These are phyloP conservation scores for Annulohypoxylon bovei DNA, from an alignment of 495 filamentous ascomycete species.

Conservation along the genomic window DNA sequence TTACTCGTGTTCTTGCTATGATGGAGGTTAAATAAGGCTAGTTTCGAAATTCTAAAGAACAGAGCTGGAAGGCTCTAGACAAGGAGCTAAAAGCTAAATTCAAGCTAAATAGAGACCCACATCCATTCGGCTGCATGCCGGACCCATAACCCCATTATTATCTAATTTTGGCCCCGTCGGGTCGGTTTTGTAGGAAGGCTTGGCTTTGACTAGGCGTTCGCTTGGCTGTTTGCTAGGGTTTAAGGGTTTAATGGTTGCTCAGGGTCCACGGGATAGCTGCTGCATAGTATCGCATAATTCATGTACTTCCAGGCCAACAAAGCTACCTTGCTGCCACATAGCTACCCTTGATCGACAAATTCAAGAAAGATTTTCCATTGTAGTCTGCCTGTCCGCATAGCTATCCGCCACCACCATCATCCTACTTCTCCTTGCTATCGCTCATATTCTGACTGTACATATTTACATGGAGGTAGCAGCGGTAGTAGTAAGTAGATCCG, in stretches of 20 bases:
- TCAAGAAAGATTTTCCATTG: constrained; percentile 27
- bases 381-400: constrained; percentile 5
- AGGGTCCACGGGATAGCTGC: constrained; percentile 3
- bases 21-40: constrained; percentile 19
- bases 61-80: constrained; percentile 8
- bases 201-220: constrained; percentile 10
- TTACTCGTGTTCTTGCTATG: constrained; percentile 9
- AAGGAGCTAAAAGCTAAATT: constrained; percentile 17
- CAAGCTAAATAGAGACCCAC: constrained; percentile 20
- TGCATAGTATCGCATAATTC: constrained; percentile 6
- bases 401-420: constrained; percentile 24
- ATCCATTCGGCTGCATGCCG: constrained; percentile 38
- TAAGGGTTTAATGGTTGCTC: background rate
- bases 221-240: constrained; percentile 30
- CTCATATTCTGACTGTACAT: background rate
- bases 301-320: constrained; percentile 12
- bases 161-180: constrained; percentile 31
- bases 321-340: background rate
- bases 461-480: background rate
- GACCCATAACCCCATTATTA: constrained; percentile 30
- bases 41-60: constrained; percentile 34
- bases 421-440: background rate
- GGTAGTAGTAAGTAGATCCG: background rate
- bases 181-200: constrained; percentile 32
- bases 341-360: constrained; percentile 34